phyloP scores from a whole-genome alignment of 2,329 filamentous ascomycete species.

The Arthrobotrys entomopaga region DNA sequence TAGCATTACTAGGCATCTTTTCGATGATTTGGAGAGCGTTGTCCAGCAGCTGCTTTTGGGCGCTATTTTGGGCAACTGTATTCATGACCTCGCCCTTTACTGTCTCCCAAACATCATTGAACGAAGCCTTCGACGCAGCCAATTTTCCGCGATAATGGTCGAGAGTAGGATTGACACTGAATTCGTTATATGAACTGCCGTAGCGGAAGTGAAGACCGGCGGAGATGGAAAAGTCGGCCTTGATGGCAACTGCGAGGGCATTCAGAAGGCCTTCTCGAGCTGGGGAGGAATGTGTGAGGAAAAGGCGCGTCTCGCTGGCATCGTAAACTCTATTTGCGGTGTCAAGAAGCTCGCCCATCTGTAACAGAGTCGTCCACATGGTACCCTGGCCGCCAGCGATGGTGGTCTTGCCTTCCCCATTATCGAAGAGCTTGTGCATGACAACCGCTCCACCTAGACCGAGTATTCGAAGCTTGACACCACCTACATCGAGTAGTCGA shows the following conservation, averaged over 20 bases:
- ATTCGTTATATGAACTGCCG: constrained; percentile 99
- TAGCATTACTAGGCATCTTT: constrained; percentile 96
- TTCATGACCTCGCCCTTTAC: constrained; percentile 96
- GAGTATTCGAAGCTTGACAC: constrained; percentile 92
- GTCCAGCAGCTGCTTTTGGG: constrained; percentile 89
- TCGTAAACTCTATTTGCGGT: constrained; percentile 98
- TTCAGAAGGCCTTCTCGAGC: constrained; percentile 96
- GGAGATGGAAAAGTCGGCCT: constrained; percentile 97
- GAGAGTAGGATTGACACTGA: constrained; percentile 96
- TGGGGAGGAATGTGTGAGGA: constrained; percentile 95
- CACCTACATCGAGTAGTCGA: constrained; percentile 90
- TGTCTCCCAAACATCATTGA: constrained; percentile 99
- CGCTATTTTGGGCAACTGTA: constrained; percentile 90
- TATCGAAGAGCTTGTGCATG: constrained; percentile 99
- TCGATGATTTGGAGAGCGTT: constrained; percentile 93
- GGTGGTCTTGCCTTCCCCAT: constrained; percentile 95
- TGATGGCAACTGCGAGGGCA: constrained; percentile 94
- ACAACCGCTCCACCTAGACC: constrained; percentile 95
- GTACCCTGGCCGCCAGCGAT: constrained; percentile 98
- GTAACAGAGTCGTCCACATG: constrained; percentile 98
- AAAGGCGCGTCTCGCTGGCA: constrained; percentile 94
- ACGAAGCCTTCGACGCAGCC: constrained; percentile 95
- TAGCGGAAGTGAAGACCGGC: constrained; percentile 98
- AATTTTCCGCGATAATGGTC: constrained; percentile 99
- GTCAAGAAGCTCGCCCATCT: constrained; percentile 98